Base-by-base conservation (phyloP, 2,329 filamentous ascomycete species). In the Colletotrichum sp. region DNA sequence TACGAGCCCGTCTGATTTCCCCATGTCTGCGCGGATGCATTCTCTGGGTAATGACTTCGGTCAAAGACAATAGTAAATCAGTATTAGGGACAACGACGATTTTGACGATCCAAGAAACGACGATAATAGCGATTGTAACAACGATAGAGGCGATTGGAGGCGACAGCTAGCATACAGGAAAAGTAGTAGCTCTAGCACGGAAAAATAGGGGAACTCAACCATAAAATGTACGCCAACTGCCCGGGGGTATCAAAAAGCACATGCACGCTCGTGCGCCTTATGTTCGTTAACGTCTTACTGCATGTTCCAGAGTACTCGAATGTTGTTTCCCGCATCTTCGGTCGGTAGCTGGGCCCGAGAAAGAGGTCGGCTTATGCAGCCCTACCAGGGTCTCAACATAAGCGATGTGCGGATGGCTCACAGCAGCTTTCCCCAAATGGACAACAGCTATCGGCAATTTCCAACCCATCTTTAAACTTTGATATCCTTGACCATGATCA, bases 41-140 rank as follows among this genome's bases (percentile, higher is more conserved):
- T 13, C n/a, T n/a, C n/a, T n/a, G 10, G 0, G 9, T 48, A 21
- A n/a, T 48, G 9, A 21, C n/a, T n/a, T 13, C 10, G n/a, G 12
- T 21, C n/a, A 12, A 13, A n/a, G 43, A n/a, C 18, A 21, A 48
- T 4, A 48, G 38, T 12, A n/a, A n/a, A 21, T n/a, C 38, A n/a
- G 18, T 10, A 43, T 5, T 2, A 10, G 9, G 2, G 38, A 10
- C 34, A 36, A 36, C 3, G 1, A 36, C 34, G 14, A 36, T 16
- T 0, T 2, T 36, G 14, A 36, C 2, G 14, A 16, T 36, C 0
- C 34, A 36, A 36, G 18, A 6, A 12, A 48, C 0, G 5, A 48
- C 2, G 38, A n/a, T 12, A n/a, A 43, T n/a, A 48, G 9, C 18
- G 38, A 48, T 48, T 12, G 38, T 48, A 48, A 48, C 1, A 48